A percentile compares a stretch with the other conserved stretches of the same genome.
phyloP scores from a whole-genome alignment of 2,329 filamentous ascomycete genomes.

The Colletotrichum aenigma region DNA sequence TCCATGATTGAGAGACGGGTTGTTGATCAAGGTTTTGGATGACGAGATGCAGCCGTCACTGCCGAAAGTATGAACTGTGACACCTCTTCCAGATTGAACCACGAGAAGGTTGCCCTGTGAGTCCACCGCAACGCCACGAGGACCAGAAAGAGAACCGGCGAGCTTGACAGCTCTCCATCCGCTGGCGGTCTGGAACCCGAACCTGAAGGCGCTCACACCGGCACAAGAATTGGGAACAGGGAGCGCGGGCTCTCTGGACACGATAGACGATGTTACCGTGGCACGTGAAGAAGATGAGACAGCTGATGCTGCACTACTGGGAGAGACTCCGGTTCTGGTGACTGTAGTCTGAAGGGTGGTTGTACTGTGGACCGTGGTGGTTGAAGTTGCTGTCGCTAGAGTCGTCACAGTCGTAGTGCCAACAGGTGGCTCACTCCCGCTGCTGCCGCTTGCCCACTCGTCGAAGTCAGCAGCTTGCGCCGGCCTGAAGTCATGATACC shows the following conservation, averaged over 20 bases:
- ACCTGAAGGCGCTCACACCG: constrained; percentile 33
- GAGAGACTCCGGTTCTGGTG: constrained; percentile 1
- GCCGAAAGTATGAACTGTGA: constrained; percentile 44
- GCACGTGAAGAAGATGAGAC: background rate
- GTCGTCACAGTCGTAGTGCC: constrained; percentile 2
- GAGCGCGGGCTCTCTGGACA: constrained; percentile 22
- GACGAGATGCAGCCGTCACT: constrained; percentile 42
- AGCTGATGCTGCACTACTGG: background rate
- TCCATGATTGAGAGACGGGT: constrained; percentile 41
- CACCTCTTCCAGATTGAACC: constrained; percentile 37
- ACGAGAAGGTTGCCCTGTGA: constrained; percentile 41
- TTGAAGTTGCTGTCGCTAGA: constrained; percentile 9
- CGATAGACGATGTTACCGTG: background rate
- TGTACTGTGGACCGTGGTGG: constrained; percentile 4
- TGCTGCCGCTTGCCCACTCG: constrained; percentile 26
- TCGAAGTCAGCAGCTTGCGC: constrained; percentile 37
- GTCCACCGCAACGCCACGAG: constrained; percentile 41
- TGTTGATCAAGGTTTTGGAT: constrained; percentile 38
- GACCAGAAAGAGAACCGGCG: constrained; percentile 36
- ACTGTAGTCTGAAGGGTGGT: constrained; percentile 10
- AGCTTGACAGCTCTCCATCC: constrained; percentile 45
- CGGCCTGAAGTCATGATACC: constrained; percentile 38
- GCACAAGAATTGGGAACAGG: constrained; percentile 37
- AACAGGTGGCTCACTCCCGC: constrained; percentile 4
- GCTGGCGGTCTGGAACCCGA: constrained; percentile 33